Percentiles rank a stretch among this genome's conserved stretches.
Evolutionary conservation across 441 rosid genomes (phyloP).

Genomic region (Lepidium campestre): DNA sequence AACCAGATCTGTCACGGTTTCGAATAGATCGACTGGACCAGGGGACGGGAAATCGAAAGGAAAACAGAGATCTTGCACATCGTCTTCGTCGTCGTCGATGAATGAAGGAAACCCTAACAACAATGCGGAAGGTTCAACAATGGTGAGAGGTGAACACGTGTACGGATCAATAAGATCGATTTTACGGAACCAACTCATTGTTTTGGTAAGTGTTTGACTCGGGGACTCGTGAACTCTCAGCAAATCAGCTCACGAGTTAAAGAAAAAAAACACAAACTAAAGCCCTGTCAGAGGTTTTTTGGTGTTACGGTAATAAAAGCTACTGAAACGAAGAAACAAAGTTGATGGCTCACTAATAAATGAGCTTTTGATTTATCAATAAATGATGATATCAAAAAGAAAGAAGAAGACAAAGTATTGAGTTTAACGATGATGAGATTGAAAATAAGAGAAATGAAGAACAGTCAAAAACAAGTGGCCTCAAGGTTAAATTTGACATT

Average conservation of each 20-base stretch:
- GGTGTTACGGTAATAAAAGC: constrained; percentile 3
- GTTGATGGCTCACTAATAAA: background rate
- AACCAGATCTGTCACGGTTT: constrained; percentile 56
- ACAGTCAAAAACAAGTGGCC: constrained; percentile 22
- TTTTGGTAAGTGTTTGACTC: constrained; percentile 12
- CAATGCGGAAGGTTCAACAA: constrained; percentile 31
- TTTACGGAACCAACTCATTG: constrained; percentile 60
- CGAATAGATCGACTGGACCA: constrained; percentile 41
- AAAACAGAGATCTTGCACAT: constrained; percentile 25
- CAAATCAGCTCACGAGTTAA: constrained; percentile 20
- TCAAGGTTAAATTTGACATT: constrained; percentile 38
- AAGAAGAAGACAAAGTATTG: constrained; percentile 39
- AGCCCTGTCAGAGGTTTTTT: background rate
- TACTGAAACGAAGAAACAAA: background rate
- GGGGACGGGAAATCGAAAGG: constrained; percentile 40
- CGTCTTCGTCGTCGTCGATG: constrained; percentile 43
- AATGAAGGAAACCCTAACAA: constrained; percentile 37
- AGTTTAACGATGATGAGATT: constrained; percentile 27
- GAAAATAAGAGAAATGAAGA: background rate
- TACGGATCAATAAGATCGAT: constrained; percentile 55
- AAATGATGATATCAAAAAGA: background rate
- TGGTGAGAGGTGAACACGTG: constrained; percentile 36
- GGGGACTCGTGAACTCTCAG: constrained; percentile 11
- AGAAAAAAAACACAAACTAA: background rate
- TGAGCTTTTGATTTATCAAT: background rate